Evolutionary conservation across 768 basidiomycete species (phyloP).

Genomic region (Calocybe cyanea): DNA sequence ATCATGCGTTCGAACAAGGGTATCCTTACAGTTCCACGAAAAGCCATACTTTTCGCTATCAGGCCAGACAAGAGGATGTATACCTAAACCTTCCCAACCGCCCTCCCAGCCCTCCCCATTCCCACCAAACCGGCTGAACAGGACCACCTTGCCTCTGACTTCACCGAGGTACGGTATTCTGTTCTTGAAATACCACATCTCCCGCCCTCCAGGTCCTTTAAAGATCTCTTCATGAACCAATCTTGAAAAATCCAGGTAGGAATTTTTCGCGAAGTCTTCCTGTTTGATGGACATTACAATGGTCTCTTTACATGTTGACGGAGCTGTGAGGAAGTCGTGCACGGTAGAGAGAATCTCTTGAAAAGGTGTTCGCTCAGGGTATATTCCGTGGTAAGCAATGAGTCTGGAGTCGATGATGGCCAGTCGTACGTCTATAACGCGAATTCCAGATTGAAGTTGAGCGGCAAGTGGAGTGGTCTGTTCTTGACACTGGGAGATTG

Average conservation of each 20-base stretch:
- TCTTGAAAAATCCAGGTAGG: constrained; percentile 51
- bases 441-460: constrained; percentile 76
- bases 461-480: constrained; percentile 51
- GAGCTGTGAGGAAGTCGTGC: constrained; percentile 58
- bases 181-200: constrained; percentile 83
- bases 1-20: constrained; percentile 74
- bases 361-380: constrained; percentile 69
- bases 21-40: constrained; percentile 70
- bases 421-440: constrained; percentile 79
- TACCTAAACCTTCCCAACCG: constrained; percentile 69
- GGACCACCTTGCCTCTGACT: constrained; percentile 78
- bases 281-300: constrained; percentile 88
- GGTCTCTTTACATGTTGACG: constrained; percentile 60
- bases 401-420: constrained; percentile 60
- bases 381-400: constrained; percentile 76
- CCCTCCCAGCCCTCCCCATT: constrained; percentile 67
- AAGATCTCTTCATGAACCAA: constrained; percentile 65
- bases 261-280: constrained; percentile 58
- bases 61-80: constrained; percentile 87
- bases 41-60: constrained; percentile 73
- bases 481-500: constrained; percentile 84
- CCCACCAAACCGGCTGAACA: constrained; percentile 84
- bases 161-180: constrained; percentile 78
- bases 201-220: constrained; percentile 45
- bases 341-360: constrained; percentile 58